Evolutionary conservation across 805 yeast species (phyloP).

Genomic region (Tetrapisispora iriomotensis): DNA sequence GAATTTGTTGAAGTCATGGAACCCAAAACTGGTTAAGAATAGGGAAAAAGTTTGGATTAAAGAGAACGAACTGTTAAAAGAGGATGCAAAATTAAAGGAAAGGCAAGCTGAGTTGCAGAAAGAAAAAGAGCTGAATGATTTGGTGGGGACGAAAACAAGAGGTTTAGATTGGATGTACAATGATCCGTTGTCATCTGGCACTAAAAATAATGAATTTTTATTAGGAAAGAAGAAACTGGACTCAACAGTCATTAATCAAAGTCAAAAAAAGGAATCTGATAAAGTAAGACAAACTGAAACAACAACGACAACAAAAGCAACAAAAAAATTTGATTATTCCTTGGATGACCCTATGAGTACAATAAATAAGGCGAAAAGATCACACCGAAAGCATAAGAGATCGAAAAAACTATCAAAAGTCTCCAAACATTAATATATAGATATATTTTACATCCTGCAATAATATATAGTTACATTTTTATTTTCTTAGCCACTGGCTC

Average conservation of each 20-base stretch:
- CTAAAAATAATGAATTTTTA: slow-evolving; percentile 13
- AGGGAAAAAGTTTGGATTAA: slow-evolving; percentile 74
- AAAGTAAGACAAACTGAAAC: slow-evolving; percentile 1
- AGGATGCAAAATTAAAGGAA: slow-evolving; percentile 53
- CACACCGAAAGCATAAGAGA: not conserved
- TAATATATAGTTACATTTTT: slow-evolving; percentile 1
- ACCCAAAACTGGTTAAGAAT: slow-evolving; percentile 79
- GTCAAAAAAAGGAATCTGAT: not conserved
- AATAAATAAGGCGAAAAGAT: slow-evolving; percentile 6
- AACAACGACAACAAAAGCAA: not conserved
- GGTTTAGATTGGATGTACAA: slow-evolving; percentile 83
- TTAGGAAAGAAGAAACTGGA: slow-evolving; percentile 17
- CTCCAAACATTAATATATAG: not conserved
- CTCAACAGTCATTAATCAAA: slow-evolving; percentile 5
- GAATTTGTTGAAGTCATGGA: slow-evolving; percentile 92
- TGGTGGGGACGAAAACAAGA: slow-evolving; percentile 34
- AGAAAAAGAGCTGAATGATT: slow-evolving; percentile 51
- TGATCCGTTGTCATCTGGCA: not conserved
- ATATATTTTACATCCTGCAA: not conserved
- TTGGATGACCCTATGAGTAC: slow-evolving; percentile 25
- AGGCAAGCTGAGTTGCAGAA: slow-evolving; percentile 52
- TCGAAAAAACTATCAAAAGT: not conserved
- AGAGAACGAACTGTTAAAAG: slow-evolving; percentile 71
- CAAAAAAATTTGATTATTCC: slow-evolving; percentile 10
- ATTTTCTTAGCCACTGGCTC: slow-evolving; percentile 3